A percentile compares a stretch with the other conserved stretches of the same genome.
Conservation (phyloP, 192 early-diverging fungal genomes). For the Coemansia sp. region DNA sequence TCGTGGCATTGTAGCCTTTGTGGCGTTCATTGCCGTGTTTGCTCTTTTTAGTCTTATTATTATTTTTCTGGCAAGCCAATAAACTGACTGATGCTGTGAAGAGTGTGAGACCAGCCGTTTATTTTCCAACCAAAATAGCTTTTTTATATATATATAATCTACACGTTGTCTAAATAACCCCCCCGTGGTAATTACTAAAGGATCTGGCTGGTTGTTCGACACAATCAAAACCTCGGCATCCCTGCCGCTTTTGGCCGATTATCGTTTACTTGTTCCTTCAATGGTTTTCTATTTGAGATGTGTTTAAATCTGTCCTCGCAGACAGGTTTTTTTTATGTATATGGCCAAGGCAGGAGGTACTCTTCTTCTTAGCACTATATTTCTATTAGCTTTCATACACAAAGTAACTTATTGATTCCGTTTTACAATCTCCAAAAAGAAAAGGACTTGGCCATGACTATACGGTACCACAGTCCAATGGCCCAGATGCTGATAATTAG, state of each 20-base stretch:
- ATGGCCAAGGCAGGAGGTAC: too few species aligned
- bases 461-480: conserved; percentile 61
- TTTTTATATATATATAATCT: too few species aligned
- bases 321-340: too few species aligned
- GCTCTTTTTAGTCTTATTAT: not conserved
- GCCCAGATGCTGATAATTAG: conserved; percentile 70
- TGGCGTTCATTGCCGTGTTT: not conserved
- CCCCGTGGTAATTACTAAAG: too few species aligned
- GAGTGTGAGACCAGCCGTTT: too few species aligned
- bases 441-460: not conserved
- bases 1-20: not conserved
- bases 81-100: not conserved
- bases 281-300: too few species aligned
- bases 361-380: too few species aligned
- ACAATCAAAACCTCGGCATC: not conserved
- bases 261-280: too few species aligned
- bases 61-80: not conserved
- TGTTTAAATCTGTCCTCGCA: too few species aligned
- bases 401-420: not conserved
- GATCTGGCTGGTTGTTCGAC: not conserved
- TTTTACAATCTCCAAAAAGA: not conserved
- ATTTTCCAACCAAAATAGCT: too few species aligned
- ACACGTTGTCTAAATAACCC: too few species aligned
- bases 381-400: too few species aligned
- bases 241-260: not conserved